These are phyloP conservation scores for Xylaria sp. DNA, from an alignment of 2,329 filamentous ascomycete genomes.

Conservation along the genomic window DNA sequence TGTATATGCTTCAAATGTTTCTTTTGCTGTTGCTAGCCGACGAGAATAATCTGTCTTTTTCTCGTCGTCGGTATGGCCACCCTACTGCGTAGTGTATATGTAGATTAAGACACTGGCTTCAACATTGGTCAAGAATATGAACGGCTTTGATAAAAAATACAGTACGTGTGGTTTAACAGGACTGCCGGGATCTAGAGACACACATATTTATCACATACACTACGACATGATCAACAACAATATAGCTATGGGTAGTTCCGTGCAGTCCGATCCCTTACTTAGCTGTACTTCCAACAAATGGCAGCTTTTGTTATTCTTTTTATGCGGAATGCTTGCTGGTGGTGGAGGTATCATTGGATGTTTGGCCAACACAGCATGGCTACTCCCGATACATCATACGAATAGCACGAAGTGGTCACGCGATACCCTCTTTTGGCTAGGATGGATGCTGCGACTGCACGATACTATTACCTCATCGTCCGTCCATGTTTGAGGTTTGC, in stretches of 20 bases:
- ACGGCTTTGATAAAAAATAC: too few species aligned
- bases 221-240: slow-evolving; percentile 1
- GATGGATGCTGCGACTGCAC: slow-evolving; percentile 8
- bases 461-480: slow-evolving; percentile 12
- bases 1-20: too few species aligned
- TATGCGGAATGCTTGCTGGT: slow-evolving; percentile 8
- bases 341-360: slow-evolving; percentile 3
- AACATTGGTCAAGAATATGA: too few species aligned
- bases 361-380: neutral
- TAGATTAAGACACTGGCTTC: too few species aligned
- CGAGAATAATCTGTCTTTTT: neutral
- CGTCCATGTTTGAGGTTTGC: slow-evolving; percentile 6
- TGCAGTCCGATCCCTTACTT: slow-evolving; percentile 3
- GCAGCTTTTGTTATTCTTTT: neutral
- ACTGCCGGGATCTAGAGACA: slow-evolving; percentile 6
- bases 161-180: neutral
- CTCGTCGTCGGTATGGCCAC: neutral
- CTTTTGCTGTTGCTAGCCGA: neutral
- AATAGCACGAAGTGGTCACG: slow-evolving; percentile 27
- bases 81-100: too few species aligned
- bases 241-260: neutral
- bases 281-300: neutral
- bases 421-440: slow-evolving; percentile 18
- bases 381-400: slow-evolving; percentile 13
- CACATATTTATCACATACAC: neutral